Percentiles rank a stretch among this genome's conserved stretches.
These are phyloP conservation scores for Ophiostoma quercus DNA, from an alignment of 2,329 filamentous ascomycete genomes.

Conservation along the genomic window DNA sequence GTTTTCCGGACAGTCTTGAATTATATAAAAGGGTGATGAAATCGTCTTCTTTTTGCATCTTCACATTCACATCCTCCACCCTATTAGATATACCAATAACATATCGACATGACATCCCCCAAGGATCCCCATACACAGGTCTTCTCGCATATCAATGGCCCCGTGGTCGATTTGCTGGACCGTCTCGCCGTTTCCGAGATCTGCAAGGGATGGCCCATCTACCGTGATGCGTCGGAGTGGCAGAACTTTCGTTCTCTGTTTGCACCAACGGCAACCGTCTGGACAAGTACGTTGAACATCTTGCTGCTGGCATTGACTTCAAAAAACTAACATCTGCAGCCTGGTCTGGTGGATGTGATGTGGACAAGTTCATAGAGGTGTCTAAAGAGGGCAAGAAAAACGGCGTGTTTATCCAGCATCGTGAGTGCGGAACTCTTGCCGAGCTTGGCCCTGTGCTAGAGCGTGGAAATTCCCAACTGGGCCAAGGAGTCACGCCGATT, in stretches of 20 bases:
- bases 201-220: conserved; percentile 52
- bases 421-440: conserved; percentile 36
- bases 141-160: conserved; percentile 45
- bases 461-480: conserved; percentile 26
- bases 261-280: conserved; percentile 43
- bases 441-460: conserved; percentile 28
- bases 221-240: conserved; percentile 49
- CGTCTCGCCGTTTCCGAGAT: conserved; percentile 45
- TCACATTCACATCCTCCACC: not conserved
- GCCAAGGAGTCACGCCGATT: conserved; percentile 27
- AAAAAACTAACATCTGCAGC: conserved; percentile 29
- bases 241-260: conserved; percentile 48
- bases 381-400: conserved; percentile 47
- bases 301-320: not conserved
- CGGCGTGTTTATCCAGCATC: conserved; percentile 54
- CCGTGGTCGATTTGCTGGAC: conserved; percentile 38
- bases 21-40: not conserved
- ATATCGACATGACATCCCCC: conserved; percentile 19
- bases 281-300: conserved; percentile 42
- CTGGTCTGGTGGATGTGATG: conserved; percentile 41
- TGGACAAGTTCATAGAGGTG: conserved; percentile 45
- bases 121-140: conserved; percentile 32
- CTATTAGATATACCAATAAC: no score
- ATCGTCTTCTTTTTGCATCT: not conserved
- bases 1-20: not conserved